phyloP scores from a whole-genome alignment of 305 asterid species.

The Ruellia speciosa region DNA sequence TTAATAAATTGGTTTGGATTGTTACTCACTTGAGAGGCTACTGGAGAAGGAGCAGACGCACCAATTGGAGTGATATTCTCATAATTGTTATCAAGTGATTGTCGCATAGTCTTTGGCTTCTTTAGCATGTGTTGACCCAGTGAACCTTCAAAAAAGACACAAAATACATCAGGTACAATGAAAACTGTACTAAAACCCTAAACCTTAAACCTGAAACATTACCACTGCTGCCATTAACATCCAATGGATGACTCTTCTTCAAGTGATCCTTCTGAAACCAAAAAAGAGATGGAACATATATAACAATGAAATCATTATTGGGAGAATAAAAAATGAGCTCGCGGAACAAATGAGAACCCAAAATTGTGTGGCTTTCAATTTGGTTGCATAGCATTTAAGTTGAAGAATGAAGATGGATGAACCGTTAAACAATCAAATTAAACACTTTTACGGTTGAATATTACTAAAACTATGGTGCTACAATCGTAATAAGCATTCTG shows the following conservation, averaged over 20 bases:
- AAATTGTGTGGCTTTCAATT: too few species aligned
- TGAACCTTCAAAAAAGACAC: slow-evolving; percentile 39
- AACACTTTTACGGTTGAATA: too few species aligned
- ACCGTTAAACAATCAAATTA: too few species aligned
- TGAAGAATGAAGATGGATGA: neutral
- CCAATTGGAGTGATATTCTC: slow-evolving; percentile 36
- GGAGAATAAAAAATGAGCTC: neutral
- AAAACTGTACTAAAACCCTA: slow-evolving; percentile 15
- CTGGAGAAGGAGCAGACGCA: slow-evolving; percentile 65
- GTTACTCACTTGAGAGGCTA: slow-evolving; percentile 75
- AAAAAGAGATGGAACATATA: slow-evolving; percentile 14
- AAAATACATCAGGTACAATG: slow-evolving; percentile 19
- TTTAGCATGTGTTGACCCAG: slow-evolving; percentile 42
- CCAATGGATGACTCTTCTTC: slow-evolving; percentile 61
- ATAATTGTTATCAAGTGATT: slow-evolving; percentile 46
- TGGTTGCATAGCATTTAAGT: neutral
- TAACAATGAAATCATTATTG: too few species aligned
- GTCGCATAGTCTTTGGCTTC: slow-evolving; percentile 57
- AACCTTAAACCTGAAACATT: slow-evolving; percentile 23
- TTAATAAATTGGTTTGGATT: slow-evolving; percentile 59
- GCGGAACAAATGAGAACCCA: neutral
- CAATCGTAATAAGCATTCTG: slow-evolving; percentile 13
- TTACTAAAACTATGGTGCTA: neutral
- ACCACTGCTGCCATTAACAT: slow-evolving; percentile 75
- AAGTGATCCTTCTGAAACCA: slow-evolving; percentile 60